Evolutionary conservation across 345 rosid genomes (phyloP).

Genomic region (Angophora floribunda): DNA sequence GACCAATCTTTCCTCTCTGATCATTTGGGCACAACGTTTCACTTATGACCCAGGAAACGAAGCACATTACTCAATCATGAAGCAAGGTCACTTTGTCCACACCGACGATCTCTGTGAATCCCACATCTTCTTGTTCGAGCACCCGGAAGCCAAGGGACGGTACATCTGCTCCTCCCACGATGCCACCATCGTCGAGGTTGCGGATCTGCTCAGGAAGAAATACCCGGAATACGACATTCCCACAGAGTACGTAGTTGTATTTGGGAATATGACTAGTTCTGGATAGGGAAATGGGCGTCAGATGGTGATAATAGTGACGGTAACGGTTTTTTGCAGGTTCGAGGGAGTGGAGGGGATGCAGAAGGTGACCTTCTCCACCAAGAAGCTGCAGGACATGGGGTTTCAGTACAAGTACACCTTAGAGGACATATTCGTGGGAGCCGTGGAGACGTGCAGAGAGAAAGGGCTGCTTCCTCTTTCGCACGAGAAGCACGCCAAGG

Average conservation of each 20-base stretch:
- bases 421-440: constrained; percentile 65
- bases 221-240: constrained; percentile 65
- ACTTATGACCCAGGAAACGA: constrained; percentile 43
- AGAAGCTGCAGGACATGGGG: constrained; percentile 63
- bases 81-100: constrained; percentile 80
- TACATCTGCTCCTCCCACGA: constrained; percentile 67
- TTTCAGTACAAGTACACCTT: constrained; percentile 65
- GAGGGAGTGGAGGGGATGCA: constrained; percentile 48
- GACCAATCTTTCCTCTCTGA: neutral
- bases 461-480: constrained; percentile 56
- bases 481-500: neutral
- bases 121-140: constrained; percentile 66
- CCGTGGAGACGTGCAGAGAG: constrained; percentile 59
- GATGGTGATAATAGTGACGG: neutral
- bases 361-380: constrained; percentile 35
- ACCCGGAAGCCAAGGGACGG: constrained; percentile 67
- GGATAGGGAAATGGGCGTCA: neutral
- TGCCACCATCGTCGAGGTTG: constrained; percentile 50
- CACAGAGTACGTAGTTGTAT: constrained; percentile 26
- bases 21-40: neutral
- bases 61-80: constrained; percentile 65
- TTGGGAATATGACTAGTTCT: neutral
- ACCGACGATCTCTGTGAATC: constrained; percentile 82
- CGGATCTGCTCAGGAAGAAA: constrained; percentile 34
- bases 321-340: constrained; percentile 25